These are phyloP conservation scores for Colletotrichum lindemuthianum DNA, from an alignment of 2,329 filamentous ascomycete genomes.

Conservation along the genomic window DNA sequence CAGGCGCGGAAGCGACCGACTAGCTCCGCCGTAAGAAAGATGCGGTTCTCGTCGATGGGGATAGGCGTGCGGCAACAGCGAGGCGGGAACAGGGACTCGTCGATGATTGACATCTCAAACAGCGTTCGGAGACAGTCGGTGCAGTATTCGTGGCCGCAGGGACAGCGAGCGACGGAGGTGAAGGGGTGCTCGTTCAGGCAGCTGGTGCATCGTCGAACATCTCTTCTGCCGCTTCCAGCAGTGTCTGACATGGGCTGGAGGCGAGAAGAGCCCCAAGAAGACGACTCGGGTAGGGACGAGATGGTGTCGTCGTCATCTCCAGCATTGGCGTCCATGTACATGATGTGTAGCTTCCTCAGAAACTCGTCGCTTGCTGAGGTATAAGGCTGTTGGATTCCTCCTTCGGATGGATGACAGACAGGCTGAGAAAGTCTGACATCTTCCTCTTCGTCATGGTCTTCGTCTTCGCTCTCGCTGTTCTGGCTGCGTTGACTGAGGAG, in stretches of 20 bases:
- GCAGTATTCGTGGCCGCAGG: slow-evolving; percentile 63
- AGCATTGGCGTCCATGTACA: neutral
- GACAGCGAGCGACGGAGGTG: slow-evolving; percentile 24
- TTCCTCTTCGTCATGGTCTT: neutral
- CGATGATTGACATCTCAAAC: slow-evolving; percentile 53
- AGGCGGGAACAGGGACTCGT: slow-evolving; percentile 65
- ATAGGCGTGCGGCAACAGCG: slow-evolving; percentile 60
- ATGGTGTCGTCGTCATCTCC: neutral
- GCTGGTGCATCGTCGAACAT: neutral
- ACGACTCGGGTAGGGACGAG: slow-evolving; percentile 4
- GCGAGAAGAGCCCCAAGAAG: slow-evolving; percentile 4
- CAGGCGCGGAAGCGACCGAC: slow-evolving; percentile 52
- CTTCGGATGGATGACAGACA: neutral
- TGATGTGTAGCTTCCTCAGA: neutral
- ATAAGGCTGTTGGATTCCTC: neutral
- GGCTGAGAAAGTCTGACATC: neutral
- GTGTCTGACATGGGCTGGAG: no score
- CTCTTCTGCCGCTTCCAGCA: neutral
- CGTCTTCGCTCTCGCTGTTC: neutral
- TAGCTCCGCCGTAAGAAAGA: slow-evolving; percentile 36
- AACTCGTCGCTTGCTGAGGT: neutral
- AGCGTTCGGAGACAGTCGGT: slow-evolving; percentile 55
- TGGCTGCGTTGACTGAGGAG: neutral
- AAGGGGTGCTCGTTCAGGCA: neutral
- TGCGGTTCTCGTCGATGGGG: slow-evolving; percentile 40